Evolutionary conservation across 2,329 filamentous ascomycete species (phyloP).

Genomic region (Lecanicillium sp.): DNA sequence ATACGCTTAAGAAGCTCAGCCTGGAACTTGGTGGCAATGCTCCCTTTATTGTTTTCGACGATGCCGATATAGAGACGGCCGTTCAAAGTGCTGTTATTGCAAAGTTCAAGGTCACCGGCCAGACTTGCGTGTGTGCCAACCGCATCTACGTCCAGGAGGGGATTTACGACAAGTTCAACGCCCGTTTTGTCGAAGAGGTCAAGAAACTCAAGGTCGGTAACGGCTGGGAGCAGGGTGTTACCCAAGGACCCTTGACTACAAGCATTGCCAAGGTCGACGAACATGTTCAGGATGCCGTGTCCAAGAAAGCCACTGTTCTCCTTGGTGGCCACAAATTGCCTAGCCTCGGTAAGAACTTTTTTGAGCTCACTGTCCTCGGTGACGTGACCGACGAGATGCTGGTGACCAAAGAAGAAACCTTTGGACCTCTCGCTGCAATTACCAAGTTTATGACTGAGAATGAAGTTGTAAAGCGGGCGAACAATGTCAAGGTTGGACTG

Average conservation of each 20-base stretch:
- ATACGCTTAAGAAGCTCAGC: slow-evolving; percentile 59
- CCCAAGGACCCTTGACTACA: slow-evolving; percentile 34
- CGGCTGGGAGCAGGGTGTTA: slow-evolving; percentile 11
- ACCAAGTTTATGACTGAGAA: slow-evolving; percentile 38
- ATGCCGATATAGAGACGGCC: slow-evolving; percentile 57
- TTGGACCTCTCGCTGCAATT: slow-evolving; percentile 32
- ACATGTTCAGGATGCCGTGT: slow-evolving; percentile 65
- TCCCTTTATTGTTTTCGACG: slow-evolving; percentile 56
- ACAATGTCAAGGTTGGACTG: slow-evolving; percentile 35
- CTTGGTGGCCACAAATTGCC: slow-evolving; percentile 61
- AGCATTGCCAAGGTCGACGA: slow-evolving; percentile 50
- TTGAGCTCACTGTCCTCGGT: slow-evolving; percentile 61
- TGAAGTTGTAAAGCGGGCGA: slow-evolving; percentile 40
- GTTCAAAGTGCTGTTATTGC: slow-evolving; percentile 61
- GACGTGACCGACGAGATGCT: slow-evolving; percentile 25
- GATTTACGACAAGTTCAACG: slow-evolving; percentile 20
- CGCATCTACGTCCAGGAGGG: slow-evolving; percentile 27
- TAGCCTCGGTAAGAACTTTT: slow-evolving; percentile 54
- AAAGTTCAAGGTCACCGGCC: slow-evolving; percentile 46
- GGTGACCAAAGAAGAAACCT: slow-evolving; percentile 17
- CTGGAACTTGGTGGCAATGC: slow-evolving; percentile 67
- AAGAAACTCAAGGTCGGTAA: slow-evolving; percentile 11
- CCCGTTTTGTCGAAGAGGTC: slow-evolving; percentile 25
- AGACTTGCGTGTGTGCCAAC: slow-evolving; percentile 55
- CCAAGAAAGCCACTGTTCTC: slow-evolving; percentile 62